Evolutionary conservation across 192 early-diverging fungal species (phyloP).

Genomic region (Coemansia sp.): DNA sequence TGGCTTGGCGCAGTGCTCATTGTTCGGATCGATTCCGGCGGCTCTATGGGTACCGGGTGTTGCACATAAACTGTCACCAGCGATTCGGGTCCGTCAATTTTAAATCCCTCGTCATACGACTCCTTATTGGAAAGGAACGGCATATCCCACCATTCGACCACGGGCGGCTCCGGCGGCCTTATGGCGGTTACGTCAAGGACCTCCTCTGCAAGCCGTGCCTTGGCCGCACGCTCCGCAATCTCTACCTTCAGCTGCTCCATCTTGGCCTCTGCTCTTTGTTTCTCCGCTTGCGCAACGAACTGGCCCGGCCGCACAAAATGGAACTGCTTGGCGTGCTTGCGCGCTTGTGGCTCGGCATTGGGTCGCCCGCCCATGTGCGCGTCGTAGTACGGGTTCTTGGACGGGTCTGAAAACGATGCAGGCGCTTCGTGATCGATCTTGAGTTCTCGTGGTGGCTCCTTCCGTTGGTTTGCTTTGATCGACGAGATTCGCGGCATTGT

Average conservation of each 20-base stretch:
- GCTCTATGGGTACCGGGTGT: constrained; percentile 39
- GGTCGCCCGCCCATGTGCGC: constrained; percentile 54
- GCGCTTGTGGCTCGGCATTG: constrained; percentile 44
- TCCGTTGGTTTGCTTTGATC: constrained; percentile 70
- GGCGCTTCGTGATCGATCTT: constrained; percentile 55
- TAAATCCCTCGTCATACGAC: constrained; percentile 63
- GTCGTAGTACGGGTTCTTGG: constrained; percentile 90
- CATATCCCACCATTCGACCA: constrained; percentile 97
- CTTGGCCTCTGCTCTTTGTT: constrained; percentile 69
- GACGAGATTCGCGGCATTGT: constrained; percentile 55
- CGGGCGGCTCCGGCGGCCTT: constrained; percentile 67
- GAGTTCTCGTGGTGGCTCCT: constrained; percentile 52
- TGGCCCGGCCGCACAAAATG: constrained; percentile 83
- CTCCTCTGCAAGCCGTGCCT: constrained; percentile 37
- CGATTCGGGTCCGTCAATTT: constrained; percentile 57
- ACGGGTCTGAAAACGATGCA: constrained; percentile 60
- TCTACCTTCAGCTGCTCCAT: constrained; percentile 51
- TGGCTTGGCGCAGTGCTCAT: constrained; percentile 25
- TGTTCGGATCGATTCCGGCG: constrained; percentile 25
- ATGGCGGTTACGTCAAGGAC: constrained; percentile 43
- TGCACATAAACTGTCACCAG: constrained; percentile 41
- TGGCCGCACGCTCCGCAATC: constrained; percentile 30
- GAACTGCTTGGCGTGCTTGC: constrained; percentile 55
- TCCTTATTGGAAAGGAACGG: constrained; percentile 66
- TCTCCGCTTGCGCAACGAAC: constrained; percentile 78